A percentile compares a stretch with the other conserved stretches of the same genome.
Conservation (phyloP, 306 rosid species). For the Lotus japonicus region DNA sequence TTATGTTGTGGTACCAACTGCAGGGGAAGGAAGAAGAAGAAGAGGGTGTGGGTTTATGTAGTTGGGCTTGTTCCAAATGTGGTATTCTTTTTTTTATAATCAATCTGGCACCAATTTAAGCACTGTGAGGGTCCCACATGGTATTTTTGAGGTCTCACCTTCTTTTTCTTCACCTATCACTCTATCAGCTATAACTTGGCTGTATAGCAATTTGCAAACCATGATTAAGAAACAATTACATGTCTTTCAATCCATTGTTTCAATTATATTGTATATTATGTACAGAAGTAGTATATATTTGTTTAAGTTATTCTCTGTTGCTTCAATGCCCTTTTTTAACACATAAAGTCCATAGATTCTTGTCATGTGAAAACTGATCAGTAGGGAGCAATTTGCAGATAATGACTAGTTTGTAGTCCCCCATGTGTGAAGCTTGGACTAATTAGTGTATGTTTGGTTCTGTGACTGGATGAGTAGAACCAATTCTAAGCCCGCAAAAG, state of each 20-base stretch:
- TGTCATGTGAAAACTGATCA: conserved; percentile 44
- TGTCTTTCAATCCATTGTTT: conserved; percentile 17
- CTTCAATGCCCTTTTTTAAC: not conserved
- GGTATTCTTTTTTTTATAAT: conserved; percentile 17
- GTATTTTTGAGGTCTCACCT: conserved; percentile 21
- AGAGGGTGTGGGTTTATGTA: conserved; percentile 43
- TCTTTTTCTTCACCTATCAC: conserved; percentile 17
- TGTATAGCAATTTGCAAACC: conserved; percentile 26
- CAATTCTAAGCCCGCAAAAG: no score
- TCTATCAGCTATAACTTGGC: conserved; percentile 37
- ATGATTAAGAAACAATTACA: conserved; percentile 38
- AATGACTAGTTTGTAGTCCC: conserved; percentile 24
- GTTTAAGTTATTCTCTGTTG: not conserved
- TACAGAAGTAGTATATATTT: not conserved
- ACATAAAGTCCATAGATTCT: conserved; percentile 32
- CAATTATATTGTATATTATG: not conserved
- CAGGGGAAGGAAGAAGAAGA: conserved; percentile 17
- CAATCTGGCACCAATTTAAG: conserved; percentile 40
- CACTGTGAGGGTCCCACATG: conserved; percentile 43
- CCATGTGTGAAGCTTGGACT: conserved; percentile 18
- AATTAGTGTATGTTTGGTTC: not conserved
- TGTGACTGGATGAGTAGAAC: no score
- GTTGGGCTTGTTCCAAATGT: conserved; percentile 31
- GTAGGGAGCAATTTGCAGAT: conserved; percentile 19
- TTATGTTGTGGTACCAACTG: conserved; percentile 5